Conservation (phyloP, 495 filamentous ascomycete genomes). For the Neurospora sp. region DNA sequence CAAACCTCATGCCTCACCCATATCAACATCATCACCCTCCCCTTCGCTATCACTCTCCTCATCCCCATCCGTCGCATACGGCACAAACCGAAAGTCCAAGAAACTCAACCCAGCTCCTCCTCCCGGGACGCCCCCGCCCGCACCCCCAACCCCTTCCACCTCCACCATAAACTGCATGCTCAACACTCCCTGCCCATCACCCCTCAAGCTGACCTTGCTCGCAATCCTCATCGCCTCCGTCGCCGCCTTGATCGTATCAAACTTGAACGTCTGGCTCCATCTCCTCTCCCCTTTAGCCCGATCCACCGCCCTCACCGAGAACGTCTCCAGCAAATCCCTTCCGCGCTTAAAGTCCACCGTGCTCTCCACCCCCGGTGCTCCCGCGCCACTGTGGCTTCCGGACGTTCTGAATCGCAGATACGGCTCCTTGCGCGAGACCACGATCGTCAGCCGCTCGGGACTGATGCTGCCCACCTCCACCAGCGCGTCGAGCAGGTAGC, state of each 20-base stretch:
- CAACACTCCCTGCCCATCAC: conserved; percentile 78
- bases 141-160: conserved; percentile 37
- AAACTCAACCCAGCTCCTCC: conserved; percentile 19
- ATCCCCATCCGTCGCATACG: conserved; percentile 33
- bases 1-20: not conserved
- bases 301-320: conserved; percentile 39
- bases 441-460: conserved; percentile 51
- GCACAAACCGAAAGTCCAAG: conserved; percentile 42
- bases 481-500: conserved; percentile 76
- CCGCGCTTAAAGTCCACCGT: conserved; percentile 76
- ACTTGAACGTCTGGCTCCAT: conserved; percentile 61
- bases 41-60: conserved; percentile 20
- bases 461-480: conserved; percentile 67
- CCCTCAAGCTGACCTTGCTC: conserved; percentile 82
- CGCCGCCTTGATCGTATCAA: conserved; percentile 72
- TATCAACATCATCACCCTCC: conserved; percentile 12
- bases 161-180: conserved; percentile 97
- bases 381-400: conserved; percentile 25
- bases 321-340: conserved; percentile 66
- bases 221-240: conserved; percentile 81
- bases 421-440: conserved; percentile 52
- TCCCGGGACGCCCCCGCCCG: not conserved
- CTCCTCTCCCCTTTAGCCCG: conserved; percentile 4
- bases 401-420: conserved; percentile 61
- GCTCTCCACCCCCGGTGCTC: conserved; percentile 52